Evolutionary conservation across 2,329 filamentous ascomycete genomes (phyloP).

Genomic region (Zymoseptoria brevis): DNA sequence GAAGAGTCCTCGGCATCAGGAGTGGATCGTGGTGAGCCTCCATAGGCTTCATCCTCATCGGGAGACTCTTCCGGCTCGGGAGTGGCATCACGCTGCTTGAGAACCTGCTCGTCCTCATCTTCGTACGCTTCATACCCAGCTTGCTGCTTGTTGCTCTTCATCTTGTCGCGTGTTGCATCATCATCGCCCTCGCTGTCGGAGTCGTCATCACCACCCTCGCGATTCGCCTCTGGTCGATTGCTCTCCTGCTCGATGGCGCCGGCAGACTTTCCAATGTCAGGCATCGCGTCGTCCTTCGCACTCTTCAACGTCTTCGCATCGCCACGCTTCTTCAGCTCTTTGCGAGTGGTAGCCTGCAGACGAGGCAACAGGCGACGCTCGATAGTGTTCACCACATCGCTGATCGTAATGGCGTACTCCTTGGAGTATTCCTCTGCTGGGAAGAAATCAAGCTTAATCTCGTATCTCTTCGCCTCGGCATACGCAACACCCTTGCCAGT

Average conservation of each 20-base stretch:
- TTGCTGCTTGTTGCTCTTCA: conserved; percentile 67
- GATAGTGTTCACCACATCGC: conserved; percentile 72
- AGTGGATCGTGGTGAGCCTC: conserved; percentile 37
- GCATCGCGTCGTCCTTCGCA: conserved; percentile 56
- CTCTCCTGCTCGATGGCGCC: conserved; percentile 47
- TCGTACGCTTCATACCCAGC: conserved; percentile 85
- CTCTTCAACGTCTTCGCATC: conserved; percentile 49
- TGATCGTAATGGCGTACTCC: conserved; percentile 73
- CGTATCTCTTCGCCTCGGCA: conserved; percentile 72
- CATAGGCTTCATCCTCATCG: conserved; percentile 49
- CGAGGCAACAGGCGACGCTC: conserved; percentile 69
- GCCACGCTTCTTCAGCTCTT: conserved; percentile 72
- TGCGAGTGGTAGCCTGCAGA: conserved; percentile 61
- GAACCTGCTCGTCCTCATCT: conserved; percentile 79
- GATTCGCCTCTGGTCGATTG: conserved; percentile 37
- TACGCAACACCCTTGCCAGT: conserved; percentile 63
- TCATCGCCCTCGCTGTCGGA: conserved; percentile 51
- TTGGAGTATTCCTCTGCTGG: conserved; percentile 72
- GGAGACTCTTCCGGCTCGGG: conserved; percentile 44
- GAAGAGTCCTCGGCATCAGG: conserved; percentile 25
- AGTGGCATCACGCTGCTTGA: conserved; percentile 41
- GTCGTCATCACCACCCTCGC: conserved; percentile 60
- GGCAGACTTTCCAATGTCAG: conserved; percentile 61
- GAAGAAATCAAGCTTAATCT: conserved; percentile 76
- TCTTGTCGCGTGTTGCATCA: conserved; percentile 60